phyloP scores from a whole-genome alignment of 1,139 yeast species.

The Diutina sp. region DNA sequence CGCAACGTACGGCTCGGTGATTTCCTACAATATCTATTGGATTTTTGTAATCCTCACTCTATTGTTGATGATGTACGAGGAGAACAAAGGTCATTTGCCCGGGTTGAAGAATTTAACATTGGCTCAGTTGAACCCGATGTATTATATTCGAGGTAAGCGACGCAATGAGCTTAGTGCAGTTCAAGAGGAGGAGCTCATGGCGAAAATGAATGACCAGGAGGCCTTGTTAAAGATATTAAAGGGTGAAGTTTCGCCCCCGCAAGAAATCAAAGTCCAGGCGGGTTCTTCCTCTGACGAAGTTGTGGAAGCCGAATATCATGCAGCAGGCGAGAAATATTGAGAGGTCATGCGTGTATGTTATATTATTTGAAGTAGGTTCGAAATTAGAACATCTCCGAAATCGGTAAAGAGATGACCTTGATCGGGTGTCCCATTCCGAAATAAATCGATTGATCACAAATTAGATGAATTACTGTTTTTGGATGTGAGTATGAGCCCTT shows the following conservation, averaged over 20 bases:
- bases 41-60: background rate
- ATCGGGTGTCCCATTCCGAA: too few relatives aligned
- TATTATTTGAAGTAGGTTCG: too few relatives aligned
- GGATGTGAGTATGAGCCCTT: background rate
- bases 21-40: slow-evolving; percentile 4
- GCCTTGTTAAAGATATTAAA: background rate
- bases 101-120: background rate
- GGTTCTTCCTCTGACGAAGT: background rate
- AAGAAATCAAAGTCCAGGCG: background rate
- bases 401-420: background rate
- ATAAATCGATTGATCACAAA: background rate
- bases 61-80: background rate
- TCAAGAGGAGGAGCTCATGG: slow-evolving; percentile 44
- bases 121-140: slow-evolving; percentile 1
- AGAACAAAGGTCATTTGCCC: background rate
- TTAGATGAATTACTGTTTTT: background rate
- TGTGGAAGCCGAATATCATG: background rate
- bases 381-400: background rate
- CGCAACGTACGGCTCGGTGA: slow-evolving; percentile 3
- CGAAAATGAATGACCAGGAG: slow-evolving; percentile 16
- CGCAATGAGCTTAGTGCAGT: slow-evolving; percentile 13
- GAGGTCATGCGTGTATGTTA: too few relatives aligned
- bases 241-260: background rate
- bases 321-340: background rate
- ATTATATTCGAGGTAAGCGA: background rate